phyloP scores from a whole-genome alignment of 139 green algal species.

The Asterochloris sp. region DNA sequence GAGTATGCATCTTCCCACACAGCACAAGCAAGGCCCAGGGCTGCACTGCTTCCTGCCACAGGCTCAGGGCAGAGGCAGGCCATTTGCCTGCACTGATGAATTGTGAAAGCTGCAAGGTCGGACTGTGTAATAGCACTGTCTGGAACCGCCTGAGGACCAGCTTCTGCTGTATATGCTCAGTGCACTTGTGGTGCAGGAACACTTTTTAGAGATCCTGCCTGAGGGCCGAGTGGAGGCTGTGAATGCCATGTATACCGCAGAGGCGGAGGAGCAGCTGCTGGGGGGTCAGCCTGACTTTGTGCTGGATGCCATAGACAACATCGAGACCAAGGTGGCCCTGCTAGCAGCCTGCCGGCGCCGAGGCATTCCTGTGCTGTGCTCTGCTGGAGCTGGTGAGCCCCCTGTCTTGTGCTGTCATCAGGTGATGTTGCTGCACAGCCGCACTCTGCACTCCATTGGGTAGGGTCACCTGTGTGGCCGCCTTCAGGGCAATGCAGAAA shows the following conservation, averaged over 20 bases:
- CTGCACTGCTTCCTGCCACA: neutral
- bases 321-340: slow-evolving; percentile 94
- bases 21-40: neutral
- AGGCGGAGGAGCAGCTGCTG: slow-evolving; percentile 76
- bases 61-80: neutral
- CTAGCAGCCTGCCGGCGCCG: slow-evolving; percentile 77
- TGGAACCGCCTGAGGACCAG: neutral
- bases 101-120: neutral
- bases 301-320: slow-evolving; percentile 98
- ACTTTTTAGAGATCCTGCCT: slow-evolving; percentile 88
- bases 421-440: no score
- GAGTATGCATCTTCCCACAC: neutral
- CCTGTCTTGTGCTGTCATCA: neutral
- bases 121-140: neutral
- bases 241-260: slow-evolving; percentile 70
- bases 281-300: slow-evolving; percentile 81
- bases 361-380: slow-evolving; percentile 75
- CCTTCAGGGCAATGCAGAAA: no score
- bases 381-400: slow-evolving; percentile 70
- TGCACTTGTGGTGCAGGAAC: slow-evolving; percentile 44
- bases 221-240: slow-evolving; percentile 72
- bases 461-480: no score
- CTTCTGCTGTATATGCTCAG: neutral
- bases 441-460: no score
- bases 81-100: neutral